Percentiles rank a stretch among this genome's conserved stretches.
Evolutionary conservation across 2,329 filamentous ascomycete species (phyloP).

Genomic region (Berkeleyomyces basicola): DNA sequence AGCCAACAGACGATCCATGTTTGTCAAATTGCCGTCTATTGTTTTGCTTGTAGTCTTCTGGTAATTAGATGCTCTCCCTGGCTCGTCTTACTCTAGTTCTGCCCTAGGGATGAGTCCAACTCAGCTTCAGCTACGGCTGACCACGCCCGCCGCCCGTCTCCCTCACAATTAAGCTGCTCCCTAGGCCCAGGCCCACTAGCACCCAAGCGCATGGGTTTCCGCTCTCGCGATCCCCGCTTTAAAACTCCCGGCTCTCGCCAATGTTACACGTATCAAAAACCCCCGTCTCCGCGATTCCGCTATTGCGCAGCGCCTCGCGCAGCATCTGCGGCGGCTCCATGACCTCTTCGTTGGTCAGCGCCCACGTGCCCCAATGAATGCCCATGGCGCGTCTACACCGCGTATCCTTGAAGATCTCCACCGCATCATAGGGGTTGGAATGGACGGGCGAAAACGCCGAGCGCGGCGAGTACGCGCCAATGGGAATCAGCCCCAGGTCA

Average conservation of each 20-base stretch:
- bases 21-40: too few relatives aligned
- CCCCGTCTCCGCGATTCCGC: constrained; percentile 51
- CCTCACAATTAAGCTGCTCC: too few relatives aligned
- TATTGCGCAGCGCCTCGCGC: constrained; percentile 51
- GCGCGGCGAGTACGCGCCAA: constrained; percentile 71
- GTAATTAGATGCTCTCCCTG: too few relatives aligned
- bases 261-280: constrained; percentile 73
- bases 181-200: too few relatives aligned
- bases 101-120: too few relatives aligned
- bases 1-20: too few relatives aligned
- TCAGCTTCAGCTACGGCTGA: background rate
- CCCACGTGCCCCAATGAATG: constrained; percentile 91
- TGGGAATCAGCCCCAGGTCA: constrained; percentile 81
- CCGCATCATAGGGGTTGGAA: constrained; percentile 69
- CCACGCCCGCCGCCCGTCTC: background rate
- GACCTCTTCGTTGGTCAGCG: constrained; percentile 69
- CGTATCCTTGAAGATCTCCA: constrained; percentile 80
- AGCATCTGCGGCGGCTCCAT: constrained; percentile 63
- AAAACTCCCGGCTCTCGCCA: constrained; percentile 67
- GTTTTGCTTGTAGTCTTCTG: too few relatives aligned
- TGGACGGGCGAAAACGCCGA: constrained; percentile 65
- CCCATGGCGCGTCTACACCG: constrained; percentile 61
- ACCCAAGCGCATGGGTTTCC: too few relatives aligned
- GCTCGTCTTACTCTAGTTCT: too few relatives aligned
- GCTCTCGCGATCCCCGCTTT: background rate